Evolutionary conservation across 768 basidiomycete genomes (phyloP), one percentile per base, ranked within the genome.

Genomic region (Myochromella boudieri): DNA sequence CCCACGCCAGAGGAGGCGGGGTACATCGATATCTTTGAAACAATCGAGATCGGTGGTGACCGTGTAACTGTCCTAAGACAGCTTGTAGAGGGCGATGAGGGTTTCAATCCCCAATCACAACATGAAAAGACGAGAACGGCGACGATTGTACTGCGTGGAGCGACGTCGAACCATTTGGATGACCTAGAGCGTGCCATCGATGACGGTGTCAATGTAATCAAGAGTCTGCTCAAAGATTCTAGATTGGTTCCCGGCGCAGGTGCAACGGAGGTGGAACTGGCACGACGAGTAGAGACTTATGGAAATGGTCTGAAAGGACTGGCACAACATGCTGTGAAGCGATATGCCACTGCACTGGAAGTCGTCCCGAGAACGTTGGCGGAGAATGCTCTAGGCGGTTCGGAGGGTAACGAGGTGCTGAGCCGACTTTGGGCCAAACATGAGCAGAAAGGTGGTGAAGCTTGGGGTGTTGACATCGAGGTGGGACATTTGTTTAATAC

Each of bases 1-100:
- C 97, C 97, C 4, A 97, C 92, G 10, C 82, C 93, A 0, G 97
- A 99, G 66, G 97, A 99, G 70, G 92, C 91, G 17, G 97, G 97
- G 34, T 84, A 77, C 58, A 83, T 95, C 53, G 97, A 97, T 61
- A 77, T 98, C 17, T 90, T 98, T 62, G 97, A 99, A 75, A 91
- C 89, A 21, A 82, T 86, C 48, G 97, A 99, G 66, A 87, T 99
- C 58, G 97, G 97, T 34, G 95, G 97, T 4, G 97, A 99, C 70
- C 86, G 95, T 46, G 97, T 98, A 40, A 98, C 95, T 0, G 97
- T 99, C 1, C 80, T 99, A 48, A 78, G 97, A 12, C 97, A 99
- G 63, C 79, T 91, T 15, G 59, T 70, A 2, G 68, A 68, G 12
- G 88, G 84, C 22, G 86, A 91, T 11, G 74, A 73, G 4, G 85